Conservation (phyloP, 2,329 filamentous ascomycete species). For the Gaeumannomyces tritici region DNA sequence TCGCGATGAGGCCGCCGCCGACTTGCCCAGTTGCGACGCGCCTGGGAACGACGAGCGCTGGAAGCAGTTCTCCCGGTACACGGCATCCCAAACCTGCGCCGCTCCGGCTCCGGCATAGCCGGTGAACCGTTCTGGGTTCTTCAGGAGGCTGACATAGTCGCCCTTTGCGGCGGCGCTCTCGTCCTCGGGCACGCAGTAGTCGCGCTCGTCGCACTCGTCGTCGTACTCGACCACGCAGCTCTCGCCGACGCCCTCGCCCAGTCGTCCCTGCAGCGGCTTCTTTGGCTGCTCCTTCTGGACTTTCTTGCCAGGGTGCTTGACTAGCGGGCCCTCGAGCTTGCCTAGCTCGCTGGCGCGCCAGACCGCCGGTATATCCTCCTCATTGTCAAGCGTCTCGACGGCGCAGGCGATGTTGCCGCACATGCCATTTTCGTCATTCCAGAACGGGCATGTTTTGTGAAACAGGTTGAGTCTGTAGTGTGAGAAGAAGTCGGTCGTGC, state of each 20-base stretch:
- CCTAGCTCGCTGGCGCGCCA: constrained; percentile 90
- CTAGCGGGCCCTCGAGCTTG: constrained; percentile 83
- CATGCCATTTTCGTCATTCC: constrained; percentile 86
- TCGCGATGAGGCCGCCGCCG: background rate
- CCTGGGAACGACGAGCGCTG: constrained; percentile 54
- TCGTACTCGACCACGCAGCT: constrained; percentile 97
- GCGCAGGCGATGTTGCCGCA: constrained; percentile 96
- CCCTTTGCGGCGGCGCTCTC: constrained; percentile 79
- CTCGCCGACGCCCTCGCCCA: constrained; percentile 84
- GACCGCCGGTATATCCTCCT: constrained; percentile 83
- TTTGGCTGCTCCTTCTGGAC: constrained; percentile 61
- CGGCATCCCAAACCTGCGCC: constrained; percentile 88
- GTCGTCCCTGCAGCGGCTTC: constrained; percentile 67
- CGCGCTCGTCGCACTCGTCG: constrained; percentile 90
- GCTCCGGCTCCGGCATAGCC: constrained; percentile 81
- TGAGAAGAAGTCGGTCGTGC: constrained; percentile 92
- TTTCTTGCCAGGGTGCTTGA: constrained; percentile 73
- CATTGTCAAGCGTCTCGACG: constrained; percentile 89
- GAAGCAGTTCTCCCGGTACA: constrained; percentile 98
- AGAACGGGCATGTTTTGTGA: constrained; percentile 91
- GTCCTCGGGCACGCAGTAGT: constrained; percentile 95
- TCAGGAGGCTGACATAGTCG: constrained; percentile 89
- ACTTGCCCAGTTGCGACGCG: constrained; percentile 29
- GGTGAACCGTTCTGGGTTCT: constrained; percentile 93
- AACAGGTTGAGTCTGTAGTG: constrained; percentile 94